phyloP scores from a whole-genome alignment of 495 filamentous ascomycete genomes.

The Lentithecium fluviatile region DNA sequence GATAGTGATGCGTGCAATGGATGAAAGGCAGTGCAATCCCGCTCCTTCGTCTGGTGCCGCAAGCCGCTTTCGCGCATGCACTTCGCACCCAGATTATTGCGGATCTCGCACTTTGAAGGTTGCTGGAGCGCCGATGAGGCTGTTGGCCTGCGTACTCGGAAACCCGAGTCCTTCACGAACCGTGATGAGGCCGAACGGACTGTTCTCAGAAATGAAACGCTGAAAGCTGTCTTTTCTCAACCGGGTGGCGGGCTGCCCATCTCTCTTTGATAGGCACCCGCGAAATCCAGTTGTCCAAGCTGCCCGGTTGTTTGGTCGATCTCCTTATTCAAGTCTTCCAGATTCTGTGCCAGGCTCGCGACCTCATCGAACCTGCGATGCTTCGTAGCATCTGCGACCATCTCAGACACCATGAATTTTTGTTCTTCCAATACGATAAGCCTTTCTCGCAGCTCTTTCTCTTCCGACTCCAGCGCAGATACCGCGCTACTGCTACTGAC shows the following conservation, averaged over 20 bases:
- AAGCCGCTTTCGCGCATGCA: too few species aligned
- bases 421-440: slow-evolving; percentile 94
- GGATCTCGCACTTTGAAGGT: too few species aligned
- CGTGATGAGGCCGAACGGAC: not conserved
- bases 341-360: slow-evolving; percentile 70
- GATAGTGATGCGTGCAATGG: too few species aligned
- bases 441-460: slow-evolving; percentile 79
- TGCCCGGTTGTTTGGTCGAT: slow-evolving; percentile 64
- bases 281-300: slow-evolving; percentile 57
- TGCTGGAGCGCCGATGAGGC: too few species aligned
- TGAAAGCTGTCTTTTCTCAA: not conserved
- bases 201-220: not conserved
- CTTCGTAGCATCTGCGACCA: slow-evolving; percentile 79
- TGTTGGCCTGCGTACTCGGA: too few species aligned
- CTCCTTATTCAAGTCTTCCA: slow-evolving; percentile 81
- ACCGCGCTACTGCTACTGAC: slow-evolving; percentile 46
- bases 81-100: too few species aligned
- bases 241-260: slow-evolving; percentile 17
- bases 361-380: slow-evolving; percentile 89
- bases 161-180: too few species aligned
- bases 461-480: slow-evolving; percentile 75
- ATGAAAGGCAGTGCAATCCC: too few species aligned
- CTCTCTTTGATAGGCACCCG: slow-evolving; percentile 39
- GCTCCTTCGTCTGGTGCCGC: too few species aligned
- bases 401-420: slow-evolving; percentile 83